Evolutionary conservation across 2,329 filamentous ascomycete species (phyloP).

Genomic region (Trichoderma citrinoviride): DNA sequence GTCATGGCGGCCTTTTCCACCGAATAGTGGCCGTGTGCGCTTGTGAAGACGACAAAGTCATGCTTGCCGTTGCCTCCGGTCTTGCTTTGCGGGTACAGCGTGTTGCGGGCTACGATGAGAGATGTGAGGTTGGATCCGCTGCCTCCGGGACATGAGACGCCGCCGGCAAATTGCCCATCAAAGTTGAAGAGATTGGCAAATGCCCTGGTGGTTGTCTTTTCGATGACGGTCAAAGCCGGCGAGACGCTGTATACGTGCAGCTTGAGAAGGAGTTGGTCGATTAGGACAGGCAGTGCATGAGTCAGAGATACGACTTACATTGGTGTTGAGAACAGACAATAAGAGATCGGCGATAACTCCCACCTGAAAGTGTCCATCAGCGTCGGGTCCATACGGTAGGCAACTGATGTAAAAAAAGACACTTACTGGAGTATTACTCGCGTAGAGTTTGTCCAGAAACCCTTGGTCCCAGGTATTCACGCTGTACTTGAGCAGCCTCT

Average conservation of each 20-base stretch:
- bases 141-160: conserved; percentile 77
- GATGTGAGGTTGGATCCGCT: conserved; percentile 81
- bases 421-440: conserved; percentile 76
- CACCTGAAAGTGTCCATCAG: conserved; percentile 48
- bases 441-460: conserved; percentile 93
- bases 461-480: conserved; percentile 99
- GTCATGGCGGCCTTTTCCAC: conserved; percentile 94
- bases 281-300: too few relatives aligned
- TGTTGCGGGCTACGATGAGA: conserved; percentile 84
- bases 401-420: too few relatives aligned
- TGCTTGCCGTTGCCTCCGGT: conserved; percentile 61
- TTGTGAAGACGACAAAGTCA: conserved; percentile 82
- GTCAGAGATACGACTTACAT: conserved; percentile 49
- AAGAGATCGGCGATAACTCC: conserved; percentile 83
- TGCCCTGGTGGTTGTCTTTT: conserved; percentile 73
- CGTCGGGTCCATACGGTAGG: neutral
- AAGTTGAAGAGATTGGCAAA: conserved; percentile 79
- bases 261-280: conserved; percentile 36
- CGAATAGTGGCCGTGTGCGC: conserved; percentile 87
- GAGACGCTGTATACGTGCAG: conserved; percentile 93
- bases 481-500: conserved; percentile 73
- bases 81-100: conserved; percentile 77
- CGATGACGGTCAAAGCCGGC: conserved; percentile 80
- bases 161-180: conserved; percentile 65
- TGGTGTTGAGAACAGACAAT: conserved; percentile 85